phyloP scores from a whole-genome alignment of 2,329 filamentous ascomycete genomes.

The Nothophoma quercina region DNA sequence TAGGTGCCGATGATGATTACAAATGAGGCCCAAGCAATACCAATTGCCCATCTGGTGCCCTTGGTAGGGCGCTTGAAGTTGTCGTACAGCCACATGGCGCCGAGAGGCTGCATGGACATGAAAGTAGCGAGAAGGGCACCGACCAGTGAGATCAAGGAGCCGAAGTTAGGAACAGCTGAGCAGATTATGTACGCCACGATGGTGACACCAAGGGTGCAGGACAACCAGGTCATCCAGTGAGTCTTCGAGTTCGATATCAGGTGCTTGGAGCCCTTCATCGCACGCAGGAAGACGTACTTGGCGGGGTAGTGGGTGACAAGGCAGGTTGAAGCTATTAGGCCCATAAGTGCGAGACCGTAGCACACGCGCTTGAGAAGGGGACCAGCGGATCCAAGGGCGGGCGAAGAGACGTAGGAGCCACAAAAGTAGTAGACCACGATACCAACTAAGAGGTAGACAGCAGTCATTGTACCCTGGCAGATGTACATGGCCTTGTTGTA shows the following conservation, averaged over 20 bases:
- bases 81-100: constrained; percentile 20
- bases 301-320: constrained; percentile 48
- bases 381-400: constrained; percentile 68
- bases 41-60: background rate
- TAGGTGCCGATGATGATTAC: constrained; percentile 8
- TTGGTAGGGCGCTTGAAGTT: constrained; percentile 6
- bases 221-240: constrained; percentile 63
- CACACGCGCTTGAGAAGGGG: constrained; percentile 66
- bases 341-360: constrained; percentile 60
- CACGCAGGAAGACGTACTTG: constrained; percentile 64
- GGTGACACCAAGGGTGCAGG: constrained; percentile 51
- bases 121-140: constrained; percentile 13
- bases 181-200: constrained; percentile 10
- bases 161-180: constrained; percentile 11
- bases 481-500: constrained; percentile 67
- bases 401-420: constrained; percentile 68
- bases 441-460: constrained; percentile 64
- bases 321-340: constrained; percentile 1
- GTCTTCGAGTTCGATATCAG: constrained; percentile 59
- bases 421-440: constrained; percentile 68
- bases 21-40: background rate
- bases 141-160: constrained; percentile 7
- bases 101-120: constrained; percentile 14
- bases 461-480: constrained; percentile 66
- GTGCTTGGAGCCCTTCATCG: constrained; percentile 61